A percentile compares a stretch with the other conserved stretches of the same genome.
These are phyloP conservation scores for Chenopodium suecicum DNA, from an alignment of 148 eudicot genomes.

Conservation along the genomic window DNA sequence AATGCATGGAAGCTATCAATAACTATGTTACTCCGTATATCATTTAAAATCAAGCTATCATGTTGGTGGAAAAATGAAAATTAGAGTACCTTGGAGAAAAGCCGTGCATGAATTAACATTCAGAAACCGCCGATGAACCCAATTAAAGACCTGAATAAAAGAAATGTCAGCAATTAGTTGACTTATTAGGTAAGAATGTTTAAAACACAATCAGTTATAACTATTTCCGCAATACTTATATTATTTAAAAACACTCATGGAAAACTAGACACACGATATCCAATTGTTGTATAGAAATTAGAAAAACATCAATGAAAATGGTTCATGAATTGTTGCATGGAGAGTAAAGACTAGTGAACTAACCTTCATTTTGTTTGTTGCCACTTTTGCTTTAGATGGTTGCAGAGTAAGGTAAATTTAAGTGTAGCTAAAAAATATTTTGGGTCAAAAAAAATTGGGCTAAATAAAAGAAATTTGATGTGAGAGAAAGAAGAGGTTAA, in stretches of 20 bases:
- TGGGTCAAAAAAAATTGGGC: background rate
- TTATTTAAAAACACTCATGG: background rate
- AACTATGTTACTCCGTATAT: too few relatives aligned
- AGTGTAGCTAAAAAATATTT: background rate
- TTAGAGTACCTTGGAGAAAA: constrained; percentile 16
- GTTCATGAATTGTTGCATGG: background rate
- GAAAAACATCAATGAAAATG: background rate
- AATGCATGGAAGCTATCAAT: too few relatives aligned
- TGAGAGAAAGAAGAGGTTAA: background rate
- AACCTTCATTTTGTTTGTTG: constrained; percentile 10
- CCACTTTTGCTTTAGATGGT: background rate
- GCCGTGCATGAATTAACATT: constrained; percentile 33
- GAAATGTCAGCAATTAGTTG: too few relatives aligned
- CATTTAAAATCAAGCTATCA: too few relatives aligned
- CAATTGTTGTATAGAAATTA: too few relatives aligned
- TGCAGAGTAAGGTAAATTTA: background rate
- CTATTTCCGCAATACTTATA: too few relatives aligned
- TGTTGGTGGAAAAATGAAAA: background rate
- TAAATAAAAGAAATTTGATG: background rate
- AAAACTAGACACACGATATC: too few relatives aligned
- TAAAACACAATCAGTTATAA: background rate
- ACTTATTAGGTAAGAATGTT: background rate
- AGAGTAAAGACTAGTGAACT: background rate
- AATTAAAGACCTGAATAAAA: constrained; percentile 31
- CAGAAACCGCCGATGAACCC: constrained; percentile 58